These are phyloP conservation scores for Fusarium foetens DNA, from an alignment of 2,329 filamentous ascomycete species.

Conservation along the genomic window DNA sequence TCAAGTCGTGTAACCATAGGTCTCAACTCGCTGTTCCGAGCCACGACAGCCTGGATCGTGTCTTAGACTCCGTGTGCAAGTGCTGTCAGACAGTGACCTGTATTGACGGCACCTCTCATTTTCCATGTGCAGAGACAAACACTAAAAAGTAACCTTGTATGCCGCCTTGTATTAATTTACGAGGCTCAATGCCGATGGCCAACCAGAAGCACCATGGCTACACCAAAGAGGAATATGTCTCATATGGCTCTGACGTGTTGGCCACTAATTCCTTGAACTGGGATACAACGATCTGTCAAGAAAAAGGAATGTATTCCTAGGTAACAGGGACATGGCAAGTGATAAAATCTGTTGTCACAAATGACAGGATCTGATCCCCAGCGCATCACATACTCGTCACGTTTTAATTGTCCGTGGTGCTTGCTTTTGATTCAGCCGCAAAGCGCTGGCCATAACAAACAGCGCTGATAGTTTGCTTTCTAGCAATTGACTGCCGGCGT, in stretches of 20 bases:
- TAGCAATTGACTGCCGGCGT: not conserved
- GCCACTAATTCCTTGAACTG: slow-evolving; percentile 8
- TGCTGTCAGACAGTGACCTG: not conserved
- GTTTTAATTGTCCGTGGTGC: not conserved
- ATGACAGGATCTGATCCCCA: slow-evolving; percentile 29
- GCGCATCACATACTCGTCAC: not conserved
- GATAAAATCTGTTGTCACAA: slow-evolving; percentile 29
- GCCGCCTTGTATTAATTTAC: not conserved
- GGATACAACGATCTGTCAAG: not conserved
- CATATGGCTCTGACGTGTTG: slow-evolving; percentile 1
- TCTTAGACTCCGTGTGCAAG: slow-evolving; percentile 10
- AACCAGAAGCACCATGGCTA: not conserved
- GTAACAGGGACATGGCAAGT: slow-evolving; percentile 5
- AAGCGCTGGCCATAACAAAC: not conserved
- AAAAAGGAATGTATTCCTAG: slow-evolving; percentile 8
- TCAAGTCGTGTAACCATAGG: not conserved
- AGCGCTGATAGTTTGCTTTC: not conserved
- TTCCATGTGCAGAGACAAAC: not conserved
- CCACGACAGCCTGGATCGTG: slow-evolving; percentile 23
- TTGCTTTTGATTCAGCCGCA: slow-evolving; percentile 13
- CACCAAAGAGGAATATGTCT: slow-evolving; percentile 1
- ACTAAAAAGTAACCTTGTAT: not conserved
- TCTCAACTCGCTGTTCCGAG: not conserved
- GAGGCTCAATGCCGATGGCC: not conserved
- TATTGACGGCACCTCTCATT: slow-evolving; percentile 1